Evolutionary conservation across 2,329 filamentous ascomycete genomes (phyloP), one percentile per base, ranked within the genome.

Genomic region (Apiospora phragmitis): DNA sequence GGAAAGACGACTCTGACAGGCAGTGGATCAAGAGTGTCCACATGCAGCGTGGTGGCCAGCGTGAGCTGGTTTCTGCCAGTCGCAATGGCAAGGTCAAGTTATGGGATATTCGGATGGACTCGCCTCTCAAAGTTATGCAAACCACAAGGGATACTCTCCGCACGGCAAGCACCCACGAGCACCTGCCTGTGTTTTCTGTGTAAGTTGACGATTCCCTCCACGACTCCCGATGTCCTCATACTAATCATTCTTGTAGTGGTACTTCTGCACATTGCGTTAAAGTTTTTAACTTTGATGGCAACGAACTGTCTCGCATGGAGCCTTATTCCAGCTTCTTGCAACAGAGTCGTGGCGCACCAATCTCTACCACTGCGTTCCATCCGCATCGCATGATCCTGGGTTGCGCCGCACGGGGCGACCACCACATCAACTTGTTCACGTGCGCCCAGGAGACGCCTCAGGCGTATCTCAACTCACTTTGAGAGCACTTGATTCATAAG

Each of bases 11-110:
- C 78, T 82, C 84, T 14, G 88, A 90, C 76, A 91, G 92, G 72
- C 94, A 97, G 76, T 99, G 96, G 96, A 92, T 99, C 80, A 95
- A 94, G 77, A 96, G 94, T 75, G 94, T 97, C 18, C 96, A 98
- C 79, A 94, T 99, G 90, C 96, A 99, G 82, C 93, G 96, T 59
- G 96, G 96, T 72, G 96, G 96, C 2, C 91, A 97, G 81, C 89
- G 96, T 71, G 96, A 99, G 81, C 88, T 99, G 55, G 87, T 99
- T 69, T 95, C 92, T 59, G 96, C 94, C 26, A 97, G 94, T 79
- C 90, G 94, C 65, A 96, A 97, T 77, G 96, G 96, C 72, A 96
- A 96, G 79, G 93, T 99, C 74, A 95, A 94, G 80, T 86, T 99
- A 21, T 99, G 96, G 96, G 96, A 99, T 81, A 94, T 99, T 68